Evolutionary conservation across 1,284 basidiomycete genomes (phyloP), one percentile per base, ranked within the genome.

Genomic region (Cutaneotrichosporon daszewskae): DNA sequence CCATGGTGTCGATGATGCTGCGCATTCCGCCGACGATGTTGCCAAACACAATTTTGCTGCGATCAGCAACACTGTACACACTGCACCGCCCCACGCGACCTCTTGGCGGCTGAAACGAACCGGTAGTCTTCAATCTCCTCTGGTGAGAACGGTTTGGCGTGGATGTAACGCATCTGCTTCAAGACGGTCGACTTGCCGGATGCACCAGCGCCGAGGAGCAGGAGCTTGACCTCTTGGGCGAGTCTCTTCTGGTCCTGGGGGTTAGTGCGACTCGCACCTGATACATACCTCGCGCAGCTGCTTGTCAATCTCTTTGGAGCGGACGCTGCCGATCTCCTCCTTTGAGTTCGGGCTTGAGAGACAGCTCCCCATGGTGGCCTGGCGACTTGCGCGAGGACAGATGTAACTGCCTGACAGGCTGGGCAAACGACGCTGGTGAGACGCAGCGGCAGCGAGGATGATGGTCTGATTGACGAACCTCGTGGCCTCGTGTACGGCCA

Each of bases 121-220:
- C 60, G 55, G 45, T 65, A 61, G 44, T 62, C 62, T 47, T 69
- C 68, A 12, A 69, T 49, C 40, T 71, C 68, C 10, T 59, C 58
- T 5, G 55, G 47, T 8, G 58, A 49, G 43, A 64, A 66, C 2
- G 63, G 55, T 35, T 59, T 51, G 32, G 62, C 51, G 42, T 72
- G 65, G 32, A 72, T 62, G 28, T 62, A 55, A 25, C 68, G 53
- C 70, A 72, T 72, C 51, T 71, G 64, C 50, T 69, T 59, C 35
- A 59, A 23, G 10, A 68, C 64, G 5, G 91, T 95, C 11, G 86
- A 89, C 72, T 96, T 96, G 33, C 91, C 91, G 24, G 84, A 87
- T 64, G 94, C 91, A 27, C 91, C 91, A 32, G 91, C 91, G 27
- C 91, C 91, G 23, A 95, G 77, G 19, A 96, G 76, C 41, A 95